phyloP scores from a whole-genome alignment of 345 rosid genomes.

The Moricandia arvensis region DNA sequence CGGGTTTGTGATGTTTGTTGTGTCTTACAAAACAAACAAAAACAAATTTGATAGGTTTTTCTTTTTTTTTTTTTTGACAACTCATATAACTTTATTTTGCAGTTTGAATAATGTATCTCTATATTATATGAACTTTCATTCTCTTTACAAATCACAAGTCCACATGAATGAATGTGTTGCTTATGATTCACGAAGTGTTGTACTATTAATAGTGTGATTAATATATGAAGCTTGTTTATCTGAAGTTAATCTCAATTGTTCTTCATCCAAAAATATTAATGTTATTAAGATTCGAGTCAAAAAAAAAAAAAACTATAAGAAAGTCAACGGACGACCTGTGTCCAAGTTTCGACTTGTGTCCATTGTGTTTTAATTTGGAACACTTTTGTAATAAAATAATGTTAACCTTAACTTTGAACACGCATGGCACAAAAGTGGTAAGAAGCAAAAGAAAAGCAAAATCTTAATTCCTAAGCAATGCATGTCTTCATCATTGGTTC shows the following conservation, averaged over 20 bases:
- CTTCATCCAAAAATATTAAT: background rate
- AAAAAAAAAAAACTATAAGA: background rate
- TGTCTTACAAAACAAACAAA: background rate
- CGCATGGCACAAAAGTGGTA: conserved; percentile 14
- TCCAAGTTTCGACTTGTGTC: conserved; percentile 3
- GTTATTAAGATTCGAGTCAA: background rate
- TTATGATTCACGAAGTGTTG: background rate
- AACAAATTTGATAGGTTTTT: conserved; percentile 6
- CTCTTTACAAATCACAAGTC: background rate
- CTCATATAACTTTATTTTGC: background rate
- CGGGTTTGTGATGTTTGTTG: conserved; percentile 5
- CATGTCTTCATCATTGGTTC: conserved; percentile 18
- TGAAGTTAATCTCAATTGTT: background rate
- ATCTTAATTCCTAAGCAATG: conserved; percentile 27
- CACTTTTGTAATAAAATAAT: background rate
- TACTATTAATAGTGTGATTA: background rate
- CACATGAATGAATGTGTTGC: background rate
- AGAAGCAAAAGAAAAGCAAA: background rate
- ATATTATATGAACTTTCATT: background rate
- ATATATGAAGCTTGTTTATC: background rate
- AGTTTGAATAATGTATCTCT: conserved; percentile 11
- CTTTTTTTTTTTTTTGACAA: background rate
- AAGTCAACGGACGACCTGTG: background rate
- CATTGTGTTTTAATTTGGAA: background rate
- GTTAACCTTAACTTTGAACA: background rate